Base-by-base conservation (phyloP, 805 yeast species). In the Candida peoriensis region DNA sequence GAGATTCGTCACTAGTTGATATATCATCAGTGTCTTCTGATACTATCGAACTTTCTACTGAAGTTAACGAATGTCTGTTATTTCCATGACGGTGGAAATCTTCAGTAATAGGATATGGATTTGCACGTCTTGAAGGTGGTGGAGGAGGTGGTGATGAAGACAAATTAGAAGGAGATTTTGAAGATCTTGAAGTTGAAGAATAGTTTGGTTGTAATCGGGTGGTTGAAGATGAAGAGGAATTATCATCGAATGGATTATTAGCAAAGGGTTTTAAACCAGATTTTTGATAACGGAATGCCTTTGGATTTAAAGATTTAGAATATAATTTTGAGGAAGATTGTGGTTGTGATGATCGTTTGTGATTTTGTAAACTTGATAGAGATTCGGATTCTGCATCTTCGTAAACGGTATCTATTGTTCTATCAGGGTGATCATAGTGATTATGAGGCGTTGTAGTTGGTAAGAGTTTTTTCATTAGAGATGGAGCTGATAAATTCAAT, bases 361-460 rank as follows among this genome's bases (percentile, higher is more conserved):
- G 32, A 8, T 6, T 14, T 15, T 5, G n/a, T 25, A 9, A 11
- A n/a, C 19, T 20, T n/a, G 28, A 8, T 18, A 43, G 23, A 6
- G 32, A 23, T 23, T 44, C 36, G 6, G 44, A 23, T 30, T 52
- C 55, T 2, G 44, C 32, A 10, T 49, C 57, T 33, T 52, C 57
- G 24, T 43, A 38, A n/a, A 52, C 54, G 1, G 57, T 52, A 15
- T 52, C 55, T 12, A 50, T 50, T 3, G 44, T 43, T 21, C 53
- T 36, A 8, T 29, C 17, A 20, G n/a, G n/a, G n/a, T n/a, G n/a
- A n/a, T n/a, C n/a, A n/a, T n/a, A n/a, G n/a, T n/a, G n/a, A 6
- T 20, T 13, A 23, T 20, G 24, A 16, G n/a, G 30, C n/a, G 4
- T 24, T 18, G 14, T 31, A 30, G 3, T 16, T 28, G 26, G 23